Conservation (phyloP, 352 stramenopile species). For the Aphanomyces invadans region DNA sequence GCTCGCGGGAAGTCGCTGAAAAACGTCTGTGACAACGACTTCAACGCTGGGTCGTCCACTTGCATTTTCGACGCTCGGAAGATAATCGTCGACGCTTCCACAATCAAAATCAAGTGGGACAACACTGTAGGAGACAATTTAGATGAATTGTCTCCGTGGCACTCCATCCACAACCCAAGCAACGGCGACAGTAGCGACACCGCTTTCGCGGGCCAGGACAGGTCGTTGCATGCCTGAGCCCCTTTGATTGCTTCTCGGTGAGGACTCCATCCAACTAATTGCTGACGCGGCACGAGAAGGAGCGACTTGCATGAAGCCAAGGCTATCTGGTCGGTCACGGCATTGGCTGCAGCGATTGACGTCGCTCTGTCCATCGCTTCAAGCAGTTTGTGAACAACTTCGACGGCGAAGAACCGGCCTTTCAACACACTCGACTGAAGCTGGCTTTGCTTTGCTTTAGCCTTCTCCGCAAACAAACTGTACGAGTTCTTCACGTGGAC, state of each 20-base stretch:
- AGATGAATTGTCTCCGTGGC: constrained; percentile 38
- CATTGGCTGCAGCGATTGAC: not conserved
- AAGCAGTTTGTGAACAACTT: constrained; percentile 13
- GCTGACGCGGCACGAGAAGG: not conserved
- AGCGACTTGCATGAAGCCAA: not conserved
- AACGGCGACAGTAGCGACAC: constrained; percentile 45
- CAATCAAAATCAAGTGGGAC: constrained; percentile 68
- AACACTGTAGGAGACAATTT: constrained; percentile 48
- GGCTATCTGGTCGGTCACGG: not conserved
- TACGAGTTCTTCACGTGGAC: constrained; percentile 77
- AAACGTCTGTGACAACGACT: not conserved
- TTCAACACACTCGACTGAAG: constrained; percentile 12
- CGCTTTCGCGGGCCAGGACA: constrained; percentile 69
- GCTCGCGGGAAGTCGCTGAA: constrained; percentile 5
- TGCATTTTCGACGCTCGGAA: constrained; percentile 18
- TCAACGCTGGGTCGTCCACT: not conserved
- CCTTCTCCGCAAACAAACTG: constrained; percentile 38
- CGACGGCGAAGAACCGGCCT: constrained; percentile 11
- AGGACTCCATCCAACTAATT: constrained; percentile 1
- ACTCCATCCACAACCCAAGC: constrained; percentile 72
- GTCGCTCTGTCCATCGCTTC: not conserved
- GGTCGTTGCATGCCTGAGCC: constrained; percentile 26
- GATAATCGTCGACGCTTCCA: constrained; percentile 59
- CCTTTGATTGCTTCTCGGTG: not conserved
- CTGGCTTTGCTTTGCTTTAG: constrained; percentile 6